A percentile compares a stretch with the other conserved stretches of the same genome.
Evolutionary conservation across 2,329 filamentous ascomycete species (phyloP).

Genomic region (Ophiocordyceps robertsii): DNA sequence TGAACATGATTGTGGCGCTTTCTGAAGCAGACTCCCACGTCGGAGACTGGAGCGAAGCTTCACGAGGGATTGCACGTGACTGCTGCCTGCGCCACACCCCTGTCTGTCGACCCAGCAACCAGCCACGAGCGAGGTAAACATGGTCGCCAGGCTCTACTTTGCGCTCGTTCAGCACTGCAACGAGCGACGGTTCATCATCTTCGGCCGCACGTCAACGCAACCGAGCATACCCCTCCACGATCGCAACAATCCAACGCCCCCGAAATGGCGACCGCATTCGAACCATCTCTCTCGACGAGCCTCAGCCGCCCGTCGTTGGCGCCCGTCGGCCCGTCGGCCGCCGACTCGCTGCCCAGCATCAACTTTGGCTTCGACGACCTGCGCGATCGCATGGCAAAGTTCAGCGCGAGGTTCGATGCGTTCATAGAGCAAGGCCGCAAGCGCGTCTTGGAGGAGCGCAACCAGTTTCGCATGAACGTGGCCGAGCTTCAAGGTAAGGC

Average conservation of each 20-base stretch:
- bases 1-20: no score
- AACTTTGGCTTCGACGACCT: conserved; percentile 95
- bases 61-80: conserved; percentile 8
- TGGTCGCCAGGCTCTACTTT: no score
- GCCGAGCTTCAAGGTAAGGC: conserved; percentile 72
- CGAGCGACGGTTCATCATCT: not conserved
- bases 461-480: conserved; percentile 82
- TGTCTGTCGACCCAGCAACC: no score
- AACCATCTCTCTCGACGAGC: conserved; percentile 55
- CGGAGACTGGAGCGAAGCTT: not conserved
- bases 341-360: conserved; percentile 70
- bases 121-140: no score
- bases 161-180: no score
- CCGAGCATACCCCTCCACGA: not conserved
- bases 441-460: conserved; percentile 81
- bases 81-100: not conserved
- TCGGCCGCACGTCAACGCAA: not conserved
- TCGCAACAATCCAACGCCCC: not conserved
- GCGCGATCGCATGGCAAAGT: conserved; percentile 87
- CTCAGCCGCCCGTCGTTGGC: conserved; percentile 43
- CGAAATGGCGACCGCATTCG: conserved; percentile 48
- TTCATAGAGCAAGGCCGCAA: conserved; percentile 90
- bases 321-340: conserved; percentile 50
- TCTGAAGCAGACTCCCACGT: no score
- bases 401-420: conserved; percentile 78